Percentiles rank a stretch among this genome's conserved stretches.
phyloP scores from a whole-genome alignment of 306 rosid species.

The Pueraria montana region DNA sequence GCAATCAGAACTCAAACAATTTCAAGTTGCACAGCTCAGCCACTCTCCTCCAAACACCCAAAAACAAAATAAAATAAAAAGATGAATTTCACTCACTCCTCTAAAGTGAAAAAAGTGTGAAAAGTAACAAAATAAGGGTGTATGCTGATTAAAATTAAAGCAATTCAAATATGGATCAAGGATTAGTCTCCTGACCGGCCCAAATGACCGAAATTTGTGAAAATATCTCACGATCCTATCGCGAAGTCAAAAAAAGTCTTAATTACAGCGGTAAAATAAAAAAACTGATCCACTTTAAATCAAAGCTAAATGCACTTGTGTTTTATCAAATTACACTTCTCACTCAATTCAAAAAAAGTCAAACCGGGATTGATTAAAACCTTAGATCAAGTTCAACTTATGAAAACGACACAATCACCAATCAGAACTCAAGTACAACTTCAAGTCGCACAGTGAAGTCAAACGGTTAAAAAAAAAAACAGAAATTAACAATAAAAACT shows the following conservation, averaged over 20 bases:
- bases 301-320: neutral
- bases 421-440: neutral
- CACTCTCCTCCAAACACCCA: neutral
- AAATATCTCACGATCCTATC: too few species aligned
- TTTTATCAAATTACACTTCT: neutral
- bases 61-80: neutral
- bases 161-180: neutral
- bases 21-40: neutral
- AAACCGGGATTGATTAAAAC: neutral
- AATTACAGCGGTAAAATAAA: too few species aligned
- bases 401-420: neutral
- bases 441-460: too few species aligned
- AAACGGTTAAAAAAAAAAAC: neutral
- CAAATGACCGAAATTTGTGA: too few species aligned
- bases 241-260: too few species aligned
- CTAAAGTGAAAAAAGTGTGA: neutral
- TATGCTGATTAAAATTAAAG: neutral
- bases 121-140: neutral
- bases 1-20: neutral
- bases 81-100: neutral
- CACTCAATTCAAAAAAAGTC: neutral
- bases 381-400: too few species aligned
- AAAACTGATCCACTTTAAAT: neutral
- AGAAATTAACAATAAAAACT: neutral
- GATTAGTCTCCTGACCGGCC: too few species aligned